Conservation (phyloP, 2,329 filamentous ascomycete genomes). For the Xylaria sp. region DNA sequence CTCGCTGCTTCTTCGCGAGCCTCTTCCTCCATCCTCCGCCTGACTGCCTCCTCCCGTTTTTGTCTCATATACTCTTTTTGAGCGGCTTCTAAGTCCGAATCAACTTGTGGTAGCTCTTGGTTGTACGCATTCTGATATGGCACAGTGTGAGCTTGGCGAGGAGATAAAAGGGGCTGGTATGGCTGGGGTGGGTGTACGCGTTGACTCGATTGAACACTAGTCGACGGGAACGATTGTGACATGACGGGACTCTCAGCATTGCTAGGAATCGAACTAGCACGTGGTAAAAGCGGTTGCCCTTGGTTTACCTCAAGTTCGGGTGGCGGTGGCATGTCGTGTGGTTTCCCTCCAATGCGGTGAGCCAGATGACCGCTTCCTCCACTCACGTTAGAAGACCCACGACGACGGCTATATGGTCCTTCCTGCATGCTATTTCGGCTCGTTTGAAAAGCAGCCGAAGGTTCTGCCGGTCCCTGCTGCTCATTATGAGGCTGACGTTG, state of each 20-base stretch:
- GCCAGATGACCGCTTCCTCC: slow-evolving; percentile 80
- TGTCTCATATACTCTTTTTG: slow-evolving; percentile 80
- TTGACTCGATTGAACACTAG: slow-evolving; percentile 42
- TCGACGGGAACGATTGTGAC: slow-evolving; percentile 56
- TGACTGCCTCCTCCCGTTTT: slow-evolving; percentile 74
- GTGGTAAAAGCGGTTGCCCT: slow-evolving; percentile 50
- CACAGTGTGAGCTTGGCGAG: slow-evolving; percentile 55
- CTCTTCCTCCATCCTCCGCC: slow-evolving; percentile 74
- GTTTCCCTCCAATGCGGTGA: slow-evolving; percentile 63
- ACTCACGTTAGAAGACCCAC: slow-evolving; percentile 91
- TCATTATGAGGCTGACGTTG: slow-evolving; percentile 77
- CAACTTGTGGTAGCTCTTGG: slow-evolving; percentile 48
- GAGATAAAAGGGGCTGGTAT: slow-evolving; percentile 59
- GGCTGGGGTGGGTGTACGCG: slow-evolving; percentile 49
- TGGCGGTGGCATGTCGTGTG: slow-evolving; percentile 57
- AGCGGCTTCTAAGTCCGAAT: slow-evolving; percentile 68
- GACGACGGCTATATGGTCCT: slow-evolving; percentile 76
- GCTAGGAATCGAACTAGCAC: slow-evolving; percentile 62
- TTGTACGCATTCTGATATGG: slow-evolving; percentile 54
- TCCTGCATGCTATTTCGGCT: slow-evolving; percentile 74
- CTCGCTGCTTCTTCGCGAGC: slow-evolving; percentile 77
- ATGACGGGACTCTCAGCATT: slow-evolving; percentile 64
- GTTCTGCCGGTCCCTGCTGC: slow-evolving; percentile 76
- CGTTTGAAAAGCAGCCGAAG: slow-evolving; percentile 87
- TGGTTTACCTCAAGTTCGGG: slow-evolving; percentile 52